These are phyloP conservation scores for Colletotrichum falcatum DNA, from an alignment of 2,329 filamentous ascomycete species.

Conservation along the genomic window DNA sequence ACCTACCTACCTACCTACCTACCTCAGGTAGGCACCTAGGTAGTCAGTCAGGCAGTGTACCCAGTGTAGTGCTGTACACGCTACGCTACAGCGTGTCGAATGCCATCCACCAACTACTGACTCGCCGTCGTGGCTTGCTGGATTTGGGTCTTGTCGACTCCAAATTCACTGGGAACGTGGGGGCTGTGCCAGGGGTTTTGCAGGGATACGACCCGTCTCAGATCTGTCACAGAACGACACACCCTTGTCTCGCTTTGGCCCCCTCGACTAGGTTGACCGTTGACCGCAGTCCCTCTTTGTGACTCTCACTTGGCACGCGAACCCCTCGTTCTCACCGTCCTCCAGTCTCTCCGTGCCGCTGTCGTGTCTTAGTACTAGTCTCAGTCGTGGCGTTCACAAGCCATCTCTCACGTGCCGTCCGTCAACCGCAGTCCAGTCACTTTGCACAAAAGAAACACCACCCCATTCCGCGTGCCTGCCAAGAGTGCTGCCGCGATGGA, in stretches of 20 bases:
- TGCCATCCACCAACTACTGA: conserved; percentile 29
- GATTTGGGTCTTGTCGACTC: conserved; percentile 24
- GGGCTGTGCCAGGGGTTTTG: conserved; percentile 43
- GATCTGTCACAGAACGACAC: conserved; percentile 56
- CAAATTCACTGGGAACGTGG: conserved; percentile 42
- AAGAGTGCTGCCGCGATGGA: neutral
- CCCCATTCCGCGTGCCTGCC: too few relatives aligned
- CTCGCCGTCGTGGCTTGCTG: conserved; percentile 40
- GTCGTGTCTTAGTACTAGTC: neutral
- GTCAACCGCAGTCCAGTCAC: neutral
- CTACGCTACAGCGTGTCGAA: conserved; percentile 24
- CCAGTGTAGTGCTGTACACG: neutral
- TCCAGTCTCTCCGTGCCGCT: neutral
- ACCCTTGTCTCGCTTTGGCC: conserved; percentile 42
- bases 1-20: too few relatives aligned
- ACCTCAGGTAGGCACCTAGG: too few relatives aligned
- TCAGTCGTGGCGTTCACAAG: neutral
- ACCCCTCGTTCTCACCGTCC: conserved; percentile 5
- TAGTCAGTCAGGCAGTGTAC: neutral
- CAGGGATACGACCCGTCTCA: conserved; percentile 53
- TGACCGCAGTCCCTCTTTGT: conserved; percentile 17
- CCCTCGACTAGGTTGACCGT: conserved; percentile 38
- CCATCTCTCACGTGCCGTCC: neutral
- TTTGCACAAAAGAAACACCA: too few relatives aligned
- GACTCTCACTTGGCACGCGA: conserved; percentile 7